phyloP scores from a whole-genome alignment of 1,139 yeast genomes.

The Saccharomyces pastorianus region DNA sequence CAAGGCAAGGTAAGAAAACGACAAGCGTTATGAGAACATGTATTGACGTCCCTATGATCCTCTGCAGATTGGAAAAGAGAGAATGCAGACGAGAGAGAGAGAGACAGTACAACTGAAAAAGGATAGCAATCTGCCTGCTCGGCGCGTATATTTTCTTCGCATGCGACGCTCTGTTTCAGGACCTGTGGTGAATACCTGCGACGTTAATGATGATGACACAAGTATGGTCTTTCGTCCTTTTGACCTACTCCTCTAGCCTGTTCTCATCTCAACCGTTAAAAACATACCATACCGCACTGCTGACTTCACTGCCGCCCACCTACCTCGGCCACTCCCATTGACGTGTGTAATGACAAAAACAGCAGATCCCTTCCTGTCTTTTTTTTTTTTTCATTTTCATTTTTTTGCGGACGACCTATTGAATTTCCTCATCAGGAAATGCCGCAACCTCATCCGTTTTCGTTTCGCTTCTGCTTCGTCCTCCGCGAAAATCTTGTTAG shows the following conservation, averaged over 20 bases:
- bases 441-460: background rate
- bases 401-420: background rate
- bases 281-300: too few relatives aligned
- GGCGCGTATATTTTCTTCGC: too few relatives aligned
- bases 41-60: background rate
- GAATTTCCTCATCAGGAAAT: background rate
- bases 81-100: background rate
- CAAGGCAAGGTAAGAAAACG: background rate
- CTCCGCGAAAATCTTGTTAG: background rate
- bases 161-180: too few relatives aligned
- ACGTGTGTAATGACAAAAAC: background rate
- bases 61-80: background rate
- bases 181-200: too few relatives aligned
- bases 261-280: too few relatives aligned
- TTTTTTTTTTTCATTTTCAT: background rate
- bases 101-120: too few relatives aligned
- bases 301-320: background rate
- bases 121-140: too few relatives aligned
- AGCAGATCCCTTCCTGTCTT: background rate
- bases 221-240: too few relatives aligned
- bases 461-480: background rate
- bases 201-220: too few relatives aligned
- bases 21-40: background rate
- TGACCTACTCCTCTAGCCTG: too few relatives aligned
- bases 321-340: background rate